A percentile compares a stretch with the other conserved stretches of the same genome.
Evolutionary conservation across 2,329 filamentous ascomycete species (phyloP).

Genomic region (Aspergillus luchuensis): DNA sequence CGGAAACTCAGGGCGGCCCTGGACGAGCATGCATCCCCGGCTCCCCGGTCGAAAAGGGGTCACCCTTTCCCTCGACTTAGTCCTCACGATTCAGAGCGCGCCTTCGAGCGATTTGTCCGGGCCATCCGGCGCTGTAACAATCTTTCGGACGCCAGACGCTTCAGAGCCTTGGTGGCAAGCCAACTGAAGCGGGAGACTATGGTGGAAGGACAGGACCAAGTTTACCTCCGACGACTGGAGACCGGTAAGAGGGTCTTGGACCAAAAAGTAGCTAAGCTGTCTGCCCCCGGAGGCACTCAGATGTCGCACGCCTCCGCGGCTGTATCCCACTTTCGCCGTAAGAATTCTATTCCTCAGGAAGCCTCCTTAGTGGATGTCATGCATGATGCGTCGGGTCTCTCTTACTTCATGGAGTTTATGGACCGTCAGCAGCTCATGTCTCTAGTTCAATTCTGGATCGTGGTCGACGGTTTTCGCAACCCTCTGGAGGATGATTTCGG

Average conservation of each 20-base stretch:
- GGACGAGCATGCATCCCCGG: conserved; percentile 89
- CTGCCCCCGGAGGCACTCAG: conserved; percentile 59
- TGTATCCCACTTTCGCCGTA: conserved; percentile 34
- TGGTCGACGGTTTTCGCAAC: conserved; percentile 93
- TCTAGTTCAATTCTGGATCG: conserved; percentile 96
- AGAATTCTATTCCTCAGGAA: conserved; percentile 64
- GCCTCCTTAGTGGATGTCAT: conserved; percentile 82
- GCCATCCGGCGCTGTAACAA: conserved; percentile 86
- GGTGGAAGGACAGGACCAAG: conserved; percentile 75
- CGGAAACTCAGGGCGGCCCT: conserved; percentile 86
- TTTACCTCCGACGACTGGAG: conserved; percentile 86
- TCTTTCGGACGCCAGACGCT: conserved; percentile 86
- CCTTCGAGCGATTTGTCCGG: conserved; percentile 91
- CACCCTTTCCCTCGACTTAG: conserved; percentile 75
- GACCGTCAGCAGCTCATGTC: conserved; percentile 84
- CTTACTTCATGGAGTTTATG: conserved; percentile 99
- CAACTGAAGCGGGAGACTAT: conserved; percentile 84
- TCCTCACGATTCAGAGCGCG: conserved; percentile 82
- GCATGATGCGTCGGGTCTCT: conserved; percentile 84
- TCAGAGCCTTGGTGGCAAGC: conserved; percentile 87
- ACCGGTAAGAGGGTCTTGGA: conserved; percentile 88
- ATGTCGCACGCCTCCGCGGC: conserved; percentile 37
- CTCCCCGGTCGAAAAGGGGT: conserved; percentile 65
- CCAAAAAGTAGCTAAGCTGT: conserved; percentile 81
- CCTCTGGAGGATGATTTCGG: conserved; percentile 84